phyloP scores from a whole-genome alignment of 768 basidiomycete species.

The Pilatotrama ljubarskyi region DNA sequence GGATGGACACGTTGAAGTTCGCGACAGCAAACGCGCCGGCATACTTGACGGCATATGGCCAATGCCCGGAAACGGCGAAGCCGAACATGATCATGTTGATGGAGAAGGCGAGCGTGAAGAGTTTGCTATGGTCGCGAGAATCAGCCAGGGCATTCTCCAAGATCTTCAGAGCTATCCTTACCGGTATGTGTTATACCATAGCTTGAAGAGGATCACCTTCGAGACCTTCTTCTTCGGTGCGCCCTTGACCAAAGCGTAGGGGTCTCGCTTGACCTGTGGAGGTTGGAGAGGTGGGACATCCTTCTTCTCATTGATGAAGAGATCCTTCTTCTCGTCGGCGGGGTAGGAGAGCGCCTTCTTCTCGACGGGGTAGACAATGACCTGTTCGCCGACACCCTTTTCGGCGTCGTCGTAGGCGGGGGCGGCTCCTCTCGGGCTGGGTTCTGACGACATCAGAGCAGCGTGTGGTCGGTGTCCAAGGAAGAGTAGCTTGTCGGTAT shows the following conservation, averaged over 20 bases:
- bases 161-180: constrained; percentile 28
- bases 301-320: constrained; percentile 42
- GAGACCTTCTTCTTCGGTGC: constrained; percentile 57
- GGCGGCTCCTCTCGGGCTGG: constrained; percentile 32
- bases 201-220: constrained; percentile 56
- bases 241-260: constrained; percentile 36
- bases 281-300: constrained; percentile 32
- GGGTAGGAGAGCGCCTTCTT: constrained; percentile 20
- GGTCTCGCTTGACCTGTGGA: constrained; percentile 43
- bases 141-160: background rate
- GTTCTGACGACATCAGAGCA: constrained; percentile 25
- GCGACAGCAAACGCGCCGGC: constrained; percentile 74
- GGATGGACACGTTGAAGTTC: constrained; percentile 69
- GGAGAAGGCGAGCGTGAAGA: constrained; percentile 61
- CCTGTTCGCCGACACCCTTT: constrained; percentile 52
- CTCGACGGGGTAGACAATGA: constrained; percentile 21
- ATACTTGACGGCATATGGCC: constrained; percentile 66
- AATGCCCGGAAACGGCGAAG: constrained; percentile 61
- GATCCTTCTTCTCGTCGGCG: constrained; percentile 42
- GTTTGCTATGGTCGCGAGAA: constrained; percentile 51
- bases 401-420: constrained; percentile 54
- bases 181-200: constrained; percentile 86
- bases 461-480: constrained; percentile 11
- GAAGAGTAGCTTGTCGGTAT: constrained; percentile 15
- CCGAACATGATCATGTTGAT: constrained; percentile 62